A percentile compares a stretch with the other conserved stretches of the same genome.
These are phyloP conservation scores for Mortierella sp. DNA, from an alignment of 371 early-diverging fungal genomes.

Conservation along the genomic window DNA sequence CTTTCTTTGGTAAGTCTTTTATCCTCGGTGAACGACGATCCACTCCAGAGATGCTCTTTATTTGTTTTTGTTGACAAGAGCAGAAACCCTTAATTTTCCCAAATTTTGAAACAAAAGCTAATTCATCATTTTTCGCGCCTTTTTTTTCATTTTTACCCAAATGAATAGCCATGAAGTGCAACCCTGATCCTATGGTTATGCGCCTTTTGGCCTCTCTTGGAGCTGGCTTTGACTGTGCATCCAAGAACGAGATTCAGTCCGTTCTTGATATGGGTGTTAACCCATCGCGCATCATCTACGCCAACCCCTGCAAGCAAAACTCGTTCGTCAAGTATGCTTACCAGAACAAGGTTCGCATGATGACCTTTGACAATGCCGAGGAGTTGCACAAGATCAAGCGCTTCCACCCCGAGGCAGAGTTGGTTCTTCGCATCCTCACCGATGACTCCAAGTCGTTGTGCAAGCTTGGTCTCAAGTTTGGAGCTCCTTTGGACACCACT, in stretches of 20 bases:
- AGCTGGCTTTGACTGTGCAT: conserved; percentile 95
- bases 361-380: conserved; percentile 98
- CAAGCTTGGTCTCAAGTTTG: conserved; percentile 96
- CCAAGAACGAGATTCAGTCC: conserved; percentile 88
- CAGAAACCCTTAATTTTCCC: background rate
- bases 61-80: conserved; percentile 3
- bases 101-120: background rate
- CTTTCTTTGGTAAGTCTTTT: conserved; percentile 86
- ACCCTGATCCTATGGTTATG: conserved; percentile 91
- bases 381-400: conserved; percentile 94
- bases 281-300: conserved; percentile 91
- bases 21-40: conserved; percentile 14
- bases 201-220: conserved; percentile 88
- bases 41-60: background rate
- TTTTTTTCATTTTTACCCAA: background rate
- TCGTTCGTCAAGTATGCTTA: conserved; percentile 92
- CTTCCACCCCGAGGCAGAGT: conserved; percentile 83
- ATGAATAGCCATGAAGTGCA: conserved; percentile 91
- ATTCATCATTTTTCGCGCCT: conserved; percentile 1
- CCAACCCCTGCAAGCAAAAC: conserved; percentile 98
- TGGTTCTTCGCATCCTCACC: conserved; percentile 93
- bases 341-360: conserved; percentile 82
- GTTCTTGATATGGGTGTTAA: conserved; percentile 85
- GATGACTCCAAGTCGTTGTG: conserved; percentile 95
- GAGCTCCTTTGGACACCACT: conserved; percentile 86